Conservation (phyloP, 352 stramenopile species). For the Saprolegnia parasitica region DNA sequence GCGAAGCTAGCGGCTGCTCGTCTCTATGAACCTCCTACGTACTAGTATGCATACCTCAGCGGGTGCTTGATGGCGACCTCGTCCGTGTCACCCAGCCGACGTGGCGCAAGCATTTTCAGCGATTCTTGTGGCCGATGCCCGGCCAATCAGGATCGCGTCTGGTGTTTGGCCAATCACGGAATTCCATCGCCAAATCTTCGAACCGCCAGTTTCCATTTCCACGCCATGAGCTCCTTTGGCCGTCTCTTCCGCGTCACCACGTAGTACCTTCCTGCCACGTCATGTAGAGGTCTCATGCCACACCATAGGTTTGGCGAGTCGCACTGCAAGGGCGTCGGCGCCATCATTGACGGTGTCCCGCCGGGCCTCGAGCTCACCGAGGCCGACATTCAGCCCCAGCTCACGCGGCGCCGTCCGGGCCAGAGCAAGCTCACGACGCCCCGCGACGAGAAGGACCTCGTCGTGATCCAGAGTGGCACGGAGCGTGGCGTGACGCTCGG, state of each 20-base stretch:
- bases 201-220: not conserved
- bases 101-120: no score
- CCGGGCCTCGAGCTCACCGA: slow-evolving; percentile 93
- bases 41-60: no score
- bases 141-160: no score
- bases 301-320: slow-evolving; percentile 92
- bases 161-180: slow-evolving; percentile 18
- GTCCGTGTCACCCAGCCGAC: no score
- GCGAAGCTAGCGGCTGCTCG: no score
- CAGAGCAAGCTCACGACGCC: slow-evolving; percentile 98
- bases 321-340: slow-evolving; percentile 96
- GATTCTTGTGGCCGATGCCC: no score
- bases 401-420: slow-evolving; percentile 94
- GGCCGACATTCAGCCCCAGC: slow-evolving; percentile 96
- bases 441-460: slow-evolving; percentile 95
- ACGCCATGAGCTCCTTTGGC: slow-evolving; percentile 90
- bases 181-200: not conserved
- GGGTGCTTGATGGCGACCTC: no score
- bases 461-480: slow-evolving; percentile 97
- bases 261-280: slow-evolving; percentile 31
- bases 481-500: slow-evolving; percentile 92
- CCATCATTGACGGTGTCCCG: slow-evolving; percentile 96
- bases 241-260: slow-evolving; percentile 97
- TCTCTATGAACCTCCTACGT: no score
- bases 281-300: not conserved